phyloP scores from a whole-genome alignment of 2,329 filamentous ascomycete genomes.

The Aspergillus glaucus region DNA sequence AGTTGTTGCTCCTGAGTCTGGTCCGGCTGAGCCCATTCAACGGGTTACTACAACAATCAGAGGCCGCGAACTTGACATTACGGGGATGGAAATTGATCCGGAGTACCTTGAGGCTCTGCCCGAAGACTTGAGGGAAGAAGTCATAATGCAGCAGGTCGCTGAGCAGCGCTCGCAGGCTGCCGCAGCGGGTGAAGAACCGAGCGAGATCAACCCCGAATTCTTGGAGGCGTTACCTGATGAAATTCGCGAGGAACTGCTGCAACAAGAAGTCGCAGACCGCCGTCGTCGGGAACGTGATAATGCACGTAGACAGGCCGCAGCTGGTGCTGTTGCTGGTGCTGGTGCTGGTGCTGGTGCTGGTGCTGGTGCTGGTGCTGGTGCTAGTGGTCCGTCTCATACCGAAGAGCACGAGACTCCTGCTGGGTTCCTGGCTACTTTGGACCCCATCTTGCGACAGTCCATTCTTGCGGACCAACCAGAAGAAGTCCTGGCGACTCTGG shows the following conservation, averaged over 20 bases:
- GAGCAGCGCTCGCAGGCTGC: slow-evolving; percentile 73
- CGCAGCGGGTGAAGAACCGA: slow-evolving; percentile 59
- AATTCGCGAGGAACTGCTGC: slow-evolving; percentile 80
- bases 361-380: neutral
- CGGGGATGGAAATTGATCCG: slow-evolving; percentile 84
- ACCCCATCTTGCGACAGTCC: slow-evolving; percentile 74
- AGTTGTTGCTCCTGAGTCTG: slow-evolving; percentile 34
- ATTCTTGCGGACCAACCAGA: slow-evolving; percentile 89
- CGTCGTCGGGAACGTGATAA: slow-evolving; percentile 82
- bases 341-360: slow-evolving; percentile 21
- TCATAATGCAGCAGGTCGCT: slow-evolving; percentile 84
- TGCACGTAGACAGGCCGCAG: slow-evolving; percentile 60
- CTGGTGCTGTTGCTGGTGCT: slow-evolving; percentile 29
- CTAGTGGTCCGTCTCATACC: slow-evolving; percentile 46
- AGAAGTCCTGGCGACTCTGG: slow-evolving; percentile 74
- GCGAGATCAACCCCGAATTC: slow-evolving; percentile 78
- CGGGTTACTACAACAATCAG: slow-evolving; percentile 78
- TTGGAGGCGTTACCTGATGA: slow-evolving; percentile 86
- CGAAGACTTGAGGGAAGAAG: slow-evolving; percentile 91
- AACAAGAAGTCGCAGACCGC: slow-evolving; percentile 83
- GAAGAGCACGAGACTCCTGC: slow-evolving; percentile 80
- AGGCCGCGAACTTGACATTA: slow-evolving; percentile 86
- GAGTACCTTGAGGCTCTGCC: slow-evolving; percentile 96
- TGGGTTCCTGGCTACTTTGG: slow-evolving; percentile 84
- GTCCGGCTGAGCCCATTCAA: slow-evolving; percentile 42